Evolutionary conservation across 345 rosid species (phyloP), one percentile per base, ranked within the genome.

Genomic region (Garcia nutans): DNA sequence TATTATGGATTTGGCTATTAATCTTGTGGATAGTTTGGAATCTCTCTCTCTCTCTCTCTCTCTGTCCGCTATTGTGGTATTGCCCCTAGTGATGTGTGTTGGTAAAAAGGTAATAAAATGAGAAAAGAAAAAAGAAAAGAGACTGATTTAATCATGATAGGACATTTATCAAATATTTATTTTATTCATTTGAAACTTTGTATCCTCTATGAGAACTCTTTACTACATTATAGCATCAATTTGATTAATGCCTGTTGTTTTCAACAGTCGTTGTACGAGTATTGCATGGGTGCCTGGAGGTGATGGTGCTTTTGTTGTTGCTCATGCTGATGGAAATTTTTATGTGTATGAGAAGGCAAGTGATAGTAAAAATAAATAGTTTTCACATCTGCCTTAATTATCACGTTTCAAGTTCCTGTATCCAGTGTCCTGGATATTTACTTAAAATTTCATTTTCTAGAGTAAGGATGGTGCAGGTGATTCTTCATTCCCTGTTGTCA

Each of bases 291-390:
- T 93, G 70, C 99, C 99, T 61, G 96, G 98, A 81, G 91, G 91
- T 60, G 99, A 93, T 85, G 98, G 99, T 73, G 70, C 93, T 78
- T 96, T 96, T 80, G 88, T 89, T 76, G 98, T 93, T 83, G 98
- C 97, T 79, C 99, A 96, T 82, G 87, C 96, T 33, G 99, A 96
- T 91, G 99, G 99, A 55, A 96, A 92, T 82, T 82, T 93, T 81
- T 96, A 88, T 24, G 93, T 91, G 76, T 96, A 92, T 82, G 99
- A 96, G 76, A 96, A 96, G 98, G 99, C 89, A 89, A 89, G 97
- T 84, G 33, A 79, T 74, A 44, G 31, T 75, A 23, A 60, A n/a
- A 65, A 66, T 52, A 52, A 62, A 47, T 20, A 10, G 17, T 47
- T 60, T 76, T 73, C 9, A 59, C 67, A 54, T 61, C 47, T 77